Conservation (phyloP, 805 yeast species). For the Blastobotrys robertii region DNA sequence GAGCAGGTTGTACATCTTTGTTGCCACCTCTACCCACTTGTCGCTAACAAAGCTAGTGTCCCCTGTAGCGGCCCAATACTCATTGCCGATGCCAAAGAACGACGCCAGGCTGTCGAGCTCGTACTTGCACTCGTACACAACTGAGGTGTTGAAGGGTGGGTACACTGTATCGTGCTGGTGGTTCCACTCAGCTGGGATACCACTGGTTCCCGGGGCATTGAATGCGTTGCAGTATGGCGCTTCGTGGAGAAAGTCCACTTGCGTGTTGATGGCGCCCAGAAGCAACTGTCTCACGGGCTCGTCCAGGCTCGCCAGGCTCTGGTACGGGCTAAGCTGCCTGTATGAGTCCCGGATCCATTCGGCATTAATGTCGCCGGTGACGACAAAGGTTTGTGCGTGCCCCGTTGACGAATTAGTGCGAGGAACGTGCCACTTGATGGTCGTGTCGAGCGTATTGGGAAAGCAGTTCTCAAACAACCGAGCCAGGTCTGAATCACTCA, state of each 20-base stretch:
- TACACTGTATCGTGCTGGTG: slow-evolving; percentile 44
- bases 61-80: slow-evolving; percentile 36
- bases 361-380: slow-evolving; percentile 89
- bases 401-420: slow-evolving; percentile 13
- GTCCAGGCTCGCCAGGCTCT: slow-evolving; percentile 49
- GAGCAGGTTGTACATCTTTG: slow-evolving; percentile 42
- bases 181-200: slow-evolving; percentile 35
- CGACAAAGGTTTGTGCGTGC: slow-evolving; percentile 58
- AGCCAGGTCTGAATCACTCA: slow-evolving; percentile 57
- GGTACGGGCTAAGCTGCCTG: slow-evolving; percentile 69
- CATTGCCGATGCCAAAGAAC: slow-evolving; percentile 64
- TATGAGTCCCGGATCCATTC: slow-evolving; percentile 90
- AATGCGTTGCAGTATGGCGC: slow-evolving; percentile 88
- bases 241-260: slow-evolving; percentile 49
- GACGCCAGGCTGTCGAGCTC: slow-evolving; percentile 82
- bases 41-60: slow-evolving; percentile 31
- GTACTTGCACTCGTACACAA: slow-evolving; percentile 83
- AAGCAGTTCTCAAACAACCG: slow-evolving; percentile 70
- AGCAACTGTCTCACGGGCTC: slow-evolving; percentile 40
- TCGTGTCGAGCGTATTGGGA: slow-evolving; percentile 85
- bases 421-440: slow-evolving; percentile 59
- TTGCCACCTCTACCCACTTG: slow-evolving; percentile 55
- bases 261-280: slow-evolving; percentile 73
- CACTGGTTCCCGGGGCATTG: slow-evolving; percentile 56
- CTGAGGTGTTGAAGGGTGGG: slow-evolving; percentile 64